A percentile compares a stretch with the other conserved stretches of the same genome.
phyloP scores from a whole-genome alignment of 495 filamentous ascomycete genomes.

The Saxophila tyrrhenica region DNA sequence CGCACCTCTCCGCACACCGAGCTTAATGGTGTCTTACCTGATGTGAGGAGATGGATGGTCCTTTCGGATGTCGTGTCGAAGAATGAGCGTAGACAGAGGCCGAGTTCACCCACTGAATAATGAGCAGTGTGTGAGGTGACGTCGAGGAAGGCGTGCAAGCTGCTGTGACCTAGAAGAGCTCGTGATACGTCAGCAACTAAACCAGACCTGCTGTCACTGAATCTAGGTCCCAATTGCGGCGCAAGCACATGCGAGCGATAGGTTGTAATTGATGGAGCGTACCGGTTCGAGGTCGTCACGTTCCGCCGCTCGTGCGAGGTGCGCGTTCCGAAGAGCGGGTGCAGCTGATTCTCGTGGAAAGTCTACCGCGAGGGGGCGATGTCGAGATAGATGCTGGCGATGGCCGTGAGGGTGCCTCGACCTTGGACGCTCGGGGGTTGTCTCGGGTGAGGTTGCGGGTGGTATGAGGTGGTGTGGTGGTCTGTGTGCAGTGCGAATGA shows the following conservation, averaged over 20 bases:
- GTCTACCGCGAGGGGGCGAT: background rate
- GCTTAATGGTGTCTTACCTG: background rate
- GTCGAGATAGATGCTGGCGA: background rate
- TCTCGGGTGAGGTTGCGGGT: background rate
- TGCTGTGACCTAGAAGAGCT: background rate
- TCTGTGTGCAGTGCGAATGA: background rate
- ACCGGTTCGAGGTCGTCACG: background rate
- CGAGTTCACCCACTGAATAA: background rate
- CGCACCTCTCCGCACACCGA: background rate
- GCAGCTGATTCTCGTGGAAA: too few relatives aligned
- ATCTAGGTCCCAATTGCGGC: background rate
- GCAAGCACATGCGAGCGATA: background rate
- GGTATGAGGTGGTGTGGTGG: background rate
- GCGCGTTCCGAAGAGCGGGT: background rate
- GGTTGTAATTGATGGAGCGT: background rate
- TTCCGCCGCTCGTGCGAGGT: background rate
- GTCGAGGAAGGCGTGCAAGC: too few relatives aligned
- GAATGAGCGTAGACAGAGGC: background rate
- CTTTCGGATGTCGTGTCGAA: background rate
- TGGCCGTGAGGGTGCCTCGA: background rate
- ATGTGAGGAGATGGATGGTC: background rate
- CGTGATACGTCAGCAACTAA: background rate
- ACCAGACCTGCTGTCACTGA: background rate
- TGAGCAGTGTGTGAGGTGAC: background rate
- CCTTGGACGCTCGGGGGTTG: background rate